phyloP scores from a whole-genome alignment of 768 basidiomycete genomes.

The Clitopilus hobsonii region DNA sequence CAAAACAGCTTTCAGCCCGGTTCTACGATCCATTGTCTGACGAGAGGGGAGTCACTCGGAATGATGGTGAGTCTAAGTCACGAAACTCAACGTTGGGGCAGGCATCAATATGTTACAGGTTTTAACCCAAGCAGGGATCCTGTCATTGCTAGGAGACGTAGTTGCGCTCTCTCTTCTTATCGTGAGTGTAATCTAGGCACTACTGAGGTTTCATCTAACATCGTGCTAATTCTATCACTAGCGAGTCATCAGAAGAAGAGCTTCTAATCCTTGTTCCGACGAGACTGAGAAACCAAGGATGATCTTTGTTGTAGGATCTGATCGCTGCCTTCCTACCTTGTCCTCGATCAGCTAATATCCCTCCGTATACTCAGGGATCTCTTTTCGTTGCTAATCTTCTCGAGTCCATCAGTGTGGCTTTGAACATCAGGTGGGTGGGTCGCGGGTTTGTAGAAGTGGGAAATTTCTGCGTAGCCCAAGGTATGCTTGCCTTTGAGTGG shows the following conservation, averaged over 20 bases:
- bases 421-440: conserved; percentile 32
- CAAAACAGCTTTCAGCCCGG: neutral
- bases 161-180: neutral
- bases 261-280: neutral
- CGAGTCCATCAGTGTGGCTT: conserved; percentile 31
- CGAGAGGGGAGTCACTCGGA: neutral
- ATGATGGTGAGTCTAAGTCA: neutral
- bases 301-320: conserved; percentile 32
- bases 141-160: neutral
- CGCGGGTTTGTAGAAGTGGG: conserved; percentile 27
- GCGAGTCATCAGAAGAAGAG: no score
- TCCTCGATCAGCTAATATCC: no score
- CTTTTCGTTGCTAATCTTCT: conserved; percentile 28
- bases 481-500: conserved; percentile 8
- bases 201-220: neutral
- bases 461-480: conserved; percentile 31
- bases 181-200: neutral
- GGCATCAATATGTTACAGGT: neutral
- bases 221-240: no score
- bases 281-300: conserved; percentile 1
- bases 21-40: neutral
- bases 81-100: neutral
- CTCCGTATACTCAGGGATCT: conserved; percentile 14
- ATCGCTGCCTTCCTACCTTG: no score
- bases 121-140: neutral